A percentile compares a stretch with the other conserved stretches of the same genome.
These are phyloP conservation scores for Smallanthus sonchifolius DNA, from an alignment of 129 eudicot species.

Conservation along the genomic window DNA sequence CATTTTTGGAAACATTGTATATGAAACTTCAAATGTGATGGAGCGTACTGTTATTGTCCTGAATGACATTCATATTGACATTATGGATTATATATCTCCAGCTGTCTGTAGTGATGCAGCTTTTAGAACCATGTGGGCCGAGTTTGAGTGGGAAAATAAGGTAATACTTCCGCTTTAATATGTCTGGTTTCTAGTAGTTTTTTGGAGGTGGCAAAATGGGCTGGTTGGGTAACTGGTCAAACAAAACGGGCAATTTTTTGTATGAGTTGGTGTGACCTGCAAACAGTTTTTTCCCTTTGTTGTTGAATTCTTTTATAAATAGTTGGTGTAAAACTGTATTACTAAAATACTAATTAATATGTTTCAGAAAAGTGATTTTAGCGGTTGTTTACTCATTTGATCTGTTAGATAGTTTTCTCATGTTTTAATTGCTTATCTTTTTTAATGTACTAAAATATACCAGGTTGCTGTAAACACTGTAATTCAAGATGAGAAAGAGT, in stretches of 20 bases:
- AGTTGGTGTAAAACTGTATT: too few relatives aligned
- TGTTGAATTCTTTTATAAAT: too few relatives aligned
- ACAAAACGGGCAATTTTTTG: not conserved
- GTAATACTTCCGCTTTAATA: constrained; percentile 33
- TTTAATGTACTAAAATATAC: not conserved
- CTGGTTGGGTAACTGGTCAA: not conserved
- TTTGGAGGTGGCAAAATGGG: not conserved
- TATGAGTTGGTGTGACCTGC: too few relatives aligned
- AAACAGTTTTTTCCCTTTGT: too few relatives aligned
- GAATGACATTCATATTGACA: constrained; percentile 93
- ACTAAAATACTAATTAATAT: too few relatives aligned
- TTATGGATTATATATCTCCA: constrained; percentile 97
- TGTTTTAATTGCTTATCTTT: not conserved
- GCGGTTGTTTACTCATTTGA: not conserved
- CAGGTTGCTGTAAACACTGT: constrained; percentile 98
- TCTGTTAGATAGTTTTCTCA: not conserved
- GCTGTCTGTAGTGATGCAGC: constrained; percentile 92
- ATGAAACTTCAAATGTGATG: constrained; percentile 85
- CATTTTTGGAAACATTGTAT: constrained; percentile 90
- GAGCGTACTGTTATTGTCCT: constrained; percentile 89
- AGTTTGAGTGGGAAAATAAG: constrained; percentile 99
- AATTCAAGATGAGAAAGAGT: constrained; percentile 86
- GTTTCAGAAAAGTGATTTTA: too few relatives aligned
- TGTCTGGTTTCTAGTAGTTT: not conserved
- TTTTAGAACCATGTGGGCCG: constrained; percentile 98